Conservation (phyloP, 208 protist genomes). For the Naegleria fowleri region DNA sequence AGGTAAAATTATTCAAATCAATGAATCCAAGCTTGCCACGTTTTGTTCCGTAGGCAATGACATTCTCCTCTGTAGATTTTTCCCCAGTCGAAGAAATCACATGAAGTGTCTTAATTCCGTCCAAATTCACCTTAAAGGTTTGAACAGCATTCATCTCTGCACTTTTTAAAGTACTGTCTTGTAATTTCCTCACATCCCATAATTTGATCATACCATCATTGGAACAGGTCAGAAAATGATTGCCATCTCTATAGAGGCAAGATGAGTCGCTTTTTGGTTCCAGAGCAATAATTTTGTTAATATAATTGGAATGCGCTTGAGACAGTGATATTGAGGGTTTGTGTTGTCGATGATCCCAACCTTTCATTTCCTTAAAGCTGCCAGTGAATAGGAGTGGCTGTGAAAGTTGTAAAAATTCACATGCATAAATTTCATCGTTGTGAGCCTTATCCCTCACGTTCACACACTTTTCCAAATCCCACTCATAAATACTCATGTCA, state of each 20-base stretch:
- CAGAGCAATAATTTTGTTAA: not conserved
- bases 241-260: not conserved
- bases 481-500: not conserved
- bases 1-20: not conserved
- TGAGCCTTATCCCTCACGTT: not conserved
- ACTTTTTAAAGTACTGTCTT: not conserved
- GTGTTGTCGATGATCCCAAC: not conserved
- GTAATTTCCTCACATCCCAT: not conserved
- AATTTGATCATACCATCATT: not conserved
- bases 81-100: not conserved
- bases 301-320: not conserved
- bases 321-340: not conserved
- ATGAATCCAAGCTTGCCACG: not conserved
- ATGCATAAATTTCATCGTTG: not conserved
- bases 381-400: not conserved
- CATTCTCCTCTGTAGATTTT: not conserved
- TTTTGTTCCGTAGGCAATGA: not conserved
- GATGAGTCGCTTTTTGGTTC: not conserved
- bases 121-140: not conserved
- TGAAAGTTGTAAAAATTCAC: not conserved
- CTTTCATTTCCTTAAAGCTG: not conserved
- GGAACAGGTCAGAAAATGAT: not conserved
- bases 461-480: not conserved
- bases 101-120: not conserved
- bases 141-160: not conserved